phyloP scores from a whole-genome alignment of 306 rosid species.

The Glycine soja region DNA sequence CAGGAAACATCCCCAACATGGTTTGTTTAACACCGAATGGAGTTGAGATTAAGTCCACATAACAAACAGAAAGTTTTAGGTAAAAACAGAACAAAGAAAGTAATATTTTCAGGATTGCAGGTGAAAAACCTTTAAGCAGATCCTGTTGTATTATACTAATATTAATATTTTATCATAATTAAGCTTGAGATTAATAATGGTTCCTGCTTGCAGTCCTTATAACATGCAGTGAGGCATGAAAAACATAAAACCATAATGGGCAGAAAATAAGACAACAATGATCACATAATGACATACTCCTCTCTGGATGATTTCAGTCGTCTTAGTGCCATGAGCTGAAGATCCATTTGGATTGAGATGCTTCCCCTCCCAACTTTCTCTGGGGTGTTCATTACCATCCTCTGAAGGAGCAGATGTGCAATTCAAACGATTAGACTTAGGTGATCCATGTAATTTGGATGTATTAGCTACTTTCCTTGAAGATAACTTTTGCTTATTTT shows the following conservation, averaged over 20 bases:
- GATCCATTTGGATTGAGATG: slow-evolving; percentile 63
- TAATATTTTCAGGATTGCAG: slow-evolving; percentile 23
- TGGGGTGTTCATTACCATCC: slow-evolving; percentile 64
- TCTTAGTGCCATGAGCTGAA: slow-evolving; percentile 61
- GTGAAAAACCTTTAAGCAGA: slow-evolving; percentile 32
- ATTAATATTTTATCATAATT: slow-evolving; percentile 18
- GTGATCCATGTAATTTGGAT: slow-evolving; percentile 71
- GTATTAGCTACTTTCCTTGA: slow-evolving; percentile 69
- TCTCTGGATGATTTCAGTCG: slow-evolving; percentile 88
- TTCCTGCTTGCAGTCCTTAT: slow-evolving; percentile 30
- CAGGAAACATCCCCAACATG: slow-evolving; percentile 30
- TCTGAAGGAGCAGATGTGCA: slow-evolving; percentile 65
- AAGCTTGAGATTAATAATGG: slow-evolving; percentile 14
- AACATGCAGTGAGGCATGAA: slow-evolving; percentile 29
- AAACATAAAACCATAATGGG: not conserved
- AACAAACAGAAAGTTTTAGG: slow-evolving; percentile 3
- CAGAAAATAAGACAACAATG: slow-evolving; percentile 35
- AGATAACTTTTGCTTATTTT: slow-evolving; percentile 68
- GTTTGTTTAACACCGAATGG: slow-evolving; percentile 14
- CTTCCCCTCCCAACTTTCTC: slow-evolving; percentile 78
- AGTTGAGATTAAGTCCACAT: slow-evolving; percentile 13
- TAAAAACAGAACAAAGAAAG: slow-evolving; percentile 7
- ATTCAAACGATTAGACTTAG: slow-evolving; percentile 78
- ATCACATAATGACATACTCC: slow-evolving; percentile 60
- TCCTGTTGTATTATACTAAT: not conserved